Evolutionary conservation across 306 rosid species (phyloP).

Genomic region (Inga oerstediana): DNA sequence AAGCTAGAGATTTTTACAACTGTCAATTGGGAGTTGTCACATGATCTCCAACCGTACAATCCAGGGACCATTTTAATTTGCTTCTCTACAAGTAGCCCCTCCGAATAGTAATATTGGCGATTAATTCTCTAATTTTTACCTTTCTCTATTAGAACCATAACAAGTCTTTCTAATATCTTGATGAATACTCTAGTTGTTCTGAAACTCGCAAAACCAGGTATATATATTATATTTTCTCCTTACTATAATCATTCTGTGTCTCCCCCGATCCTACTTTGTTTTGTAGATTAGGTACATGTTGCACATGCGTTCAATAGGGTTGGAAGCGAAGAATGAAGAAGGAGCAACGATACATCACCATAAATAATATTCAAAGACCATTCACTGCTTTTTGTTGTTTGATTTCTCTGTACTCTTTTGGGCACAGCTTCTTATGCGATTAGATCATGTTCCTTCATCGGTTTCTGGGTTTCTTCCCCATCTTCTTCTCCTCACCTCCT

Average conservation of each 20-base stretch:
- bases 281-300: constrained; percentile 14
- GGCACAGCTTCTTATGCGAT: neutral
- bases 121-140: neutral
- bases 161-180: constrained; percentile 19
- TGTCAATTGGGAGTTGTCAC: constrained; percentile 51
- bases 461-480: constrained; percentile 8
- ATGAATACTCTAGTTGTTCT: neutral
- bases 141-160: neutral
- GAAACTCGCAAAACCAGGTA: constrained; percentile 35
- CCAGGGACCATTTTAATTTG: constrained; percentile 42
- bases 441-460: neutral
- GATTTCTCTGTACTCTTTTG: neutral
- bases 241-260: neutral
- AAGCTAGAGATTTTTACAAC: constrained; percentile 28
- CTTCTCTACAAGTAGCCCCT: constrained; percentile 46
- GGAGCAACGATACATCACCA: neutral
- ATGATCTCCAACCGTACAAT: constrained; percentile 59
- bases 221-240: neutral
- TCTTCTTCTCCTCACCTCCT: neutral
- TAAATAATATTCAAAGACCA: constrained; percentile 4
- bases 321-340: constrained; percentile 14
- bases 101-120: neutral
- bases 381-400: neutral
- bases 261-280: neutral
- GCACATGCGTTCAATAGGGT: constrained; percentile 16